These are phyloP conservation scores for Cladosporium sp. DNA, from an alignment of 2,329 filamentous ascomycete genomes.

Conservation along the genomic window DNA sequence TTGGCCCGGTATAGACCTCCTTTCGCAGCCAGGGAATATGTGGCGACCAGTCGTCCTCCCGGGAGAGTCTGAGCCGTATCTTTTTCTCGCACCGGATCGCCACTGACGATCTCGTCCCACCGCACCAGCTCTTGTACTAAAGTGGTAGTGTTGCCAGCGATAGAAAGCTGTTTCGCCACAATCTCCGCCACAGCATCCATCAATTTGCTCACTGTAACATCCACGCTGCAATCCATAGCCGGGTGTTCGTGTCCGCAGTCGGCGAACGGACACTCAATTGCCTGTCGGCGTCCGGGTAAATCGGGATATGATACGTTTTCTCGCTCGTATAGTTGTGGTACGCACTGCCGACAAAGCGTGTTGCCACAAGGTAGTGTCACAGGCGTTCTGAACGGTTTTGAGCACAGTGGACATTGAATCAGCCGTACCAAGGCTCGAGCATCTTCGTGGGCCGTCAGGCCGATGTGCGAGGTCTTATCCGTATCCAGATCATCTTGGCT, in stretches of 20 bases:
- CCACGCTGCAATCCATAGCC: conserved; percentile 68
- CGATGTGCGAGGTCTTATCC: conserved; percentile 32
- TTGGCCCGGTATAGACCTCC: conserved; percentile 56
- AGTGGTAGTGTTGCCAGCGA: conserved; percentile 32
- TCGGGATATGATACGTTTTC: conserved; percentile 74
- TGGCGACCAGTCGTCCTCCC: conserved; percentile 60
- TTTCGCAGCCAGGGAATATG: conserved; percentile 61
- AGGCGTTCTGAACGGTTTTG: conserved; percentile 61
- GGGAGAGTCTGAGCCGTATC: conserved; percentile 40
- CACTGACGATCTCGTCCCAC: conserved; percentile 31
- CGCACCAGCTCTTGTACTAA: conserved; percentile 40
- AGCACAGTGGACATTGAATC: conserved; percentile 74
- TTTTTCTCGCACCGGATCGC: conserved; percentile 32
- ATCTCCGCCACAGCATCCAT: conserved; percentile 56
- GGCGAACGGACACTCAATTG: conserved; percentile 69
- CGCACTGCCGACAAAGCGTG: conserved; percentile 69
- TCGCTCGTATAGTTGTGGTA: conserved; percentile 63
- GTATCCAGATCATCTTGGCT: conserved; percentile 33
- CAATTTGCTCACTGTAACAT: conserved; percentile 73
- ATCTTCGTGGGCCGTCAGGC: conserved; percentile 50
- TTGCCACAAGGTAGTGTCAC: conserved; percentile 78
- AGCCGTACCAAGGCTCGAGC: conserved; percentile 65
- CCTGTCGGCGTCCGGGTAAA: conserved; percentile 60
- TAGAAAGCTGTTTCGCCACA: conserved; percentile 40
- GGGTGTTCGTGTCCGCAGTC: conserved; percentile 70